Evolutionary conservation across 2,329 filamentous ascomycete genomes (phyloP).

Genomic region (Berkeleyomyces rouxiae): DNA sequence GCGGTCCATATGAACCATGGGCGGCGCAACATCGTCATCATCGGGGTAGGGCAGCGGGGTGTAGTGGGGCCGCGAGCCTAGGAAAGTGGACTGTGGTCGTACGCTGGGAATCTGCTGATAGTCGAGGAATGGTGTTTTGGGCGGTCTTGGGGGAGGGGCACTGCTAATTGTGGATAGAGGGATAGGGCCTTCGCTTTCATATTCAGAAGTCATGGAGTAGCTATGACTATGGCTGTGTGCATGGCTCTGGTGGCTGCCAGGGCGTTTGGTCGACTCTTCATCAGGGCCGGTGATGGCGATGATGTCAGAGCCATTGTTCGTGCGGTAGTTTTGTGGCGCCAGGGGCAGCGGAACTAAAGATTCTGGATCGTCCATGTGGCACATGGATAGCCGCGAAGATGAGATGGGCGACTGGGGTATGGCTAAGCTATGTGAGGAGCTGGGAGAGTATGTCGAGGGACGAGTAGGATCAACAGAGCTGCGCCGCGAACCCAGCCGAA

Average conservation of each 20-base stretch:
- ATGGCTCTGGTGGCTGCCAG: conserved; percentile 11
- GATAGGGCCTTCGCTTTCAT: conserved; percentile 5
- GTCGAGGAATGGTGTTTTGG: conserved; percentile 57
- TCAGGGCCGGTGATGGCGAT: conserved; percentile 47
- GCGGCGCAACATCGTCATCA: conserved; percentile 53
- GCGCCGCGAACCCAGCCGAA: conserved; percentile 30
- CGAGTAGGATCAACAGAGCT: conserved; percentile 32
- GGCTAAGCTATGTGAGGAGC: conserved; percentile 19
- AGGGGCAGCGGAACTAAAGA: conserved; percentile 39
- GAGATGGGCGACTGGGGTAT: conserved; percentile 21
- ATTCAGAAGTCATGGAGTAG: not conserved
- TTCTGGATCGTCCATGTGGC: conserved; percentile 29
- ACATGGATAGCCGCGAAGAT: conserved; percentile 18
- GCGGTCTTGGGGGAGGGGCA: conserved; percentile 57
- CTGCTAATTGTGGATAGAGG: conserved; percentile 1
- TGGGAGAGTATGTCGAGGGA: conserved; percentile 19
- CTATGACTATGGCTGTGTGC: not conserved
- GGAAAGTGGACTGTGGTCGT: conserved; percentile 16
- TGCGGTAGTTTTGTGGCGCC: conserved; percentile 41
- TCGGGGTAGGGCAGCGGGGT: conserved; percentile 56
- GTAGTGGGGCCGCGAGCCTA: not conserved
- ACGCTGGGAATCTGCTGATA: conserved; percentile 19
- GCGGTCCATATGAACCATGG: conserved; percentile 66
- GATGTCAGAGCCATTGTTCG: conserved; percentile 46
- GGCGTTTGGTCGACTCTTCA: conserved; percentile 30